Conservation (phyloP, 192 early-diverging fungal species). For the Backusella westeae region DNA sequence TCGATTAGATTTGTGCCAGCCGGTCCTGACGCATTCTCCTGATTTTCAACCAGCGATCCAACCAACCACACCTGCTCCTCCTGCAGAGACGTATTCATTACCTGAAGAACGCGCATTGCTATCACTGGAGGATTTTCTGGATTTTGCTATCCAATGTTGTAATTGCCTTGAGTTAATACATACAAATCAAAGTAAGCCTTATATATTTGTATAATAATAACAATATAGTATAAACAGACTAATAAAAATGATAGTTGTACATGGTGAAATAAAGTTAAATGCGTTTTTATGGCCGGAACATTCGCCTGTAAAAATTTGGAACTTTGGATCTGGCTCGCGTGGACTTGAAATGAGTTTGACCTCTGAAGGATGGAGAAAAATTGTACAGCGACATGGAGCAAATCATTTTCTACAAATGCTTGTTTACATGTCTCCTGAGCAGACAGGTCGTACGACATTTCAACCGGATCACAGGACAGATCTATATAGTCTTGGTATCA, state of each 20-base stretch:
- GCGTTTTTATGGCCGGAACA: conserved; percentile 28
- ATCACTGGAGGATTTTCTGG: conserved; percentile 12
- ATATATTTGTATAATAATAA: no score
- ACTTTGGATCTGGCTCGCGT: conserved; percentile 23
- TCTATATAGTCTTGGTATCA: conserved; percentile 35
- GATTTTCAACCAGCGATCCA: not conserved
- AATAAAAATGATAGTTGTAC: conserved; percentile 20
- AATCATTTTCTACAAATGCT: conserved; percentile 23
- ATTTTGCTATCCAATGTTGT: conserved; percentile 32
- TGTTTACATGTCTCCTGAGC: conserved; percentile 34
- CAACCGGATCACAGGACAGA: conserved; percentile 36
- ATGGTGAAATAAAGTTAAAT: conserved; percentile 29
- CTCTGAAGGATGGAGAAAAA: conserved; percentile 25
- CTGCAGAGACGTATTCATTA: not conserved
- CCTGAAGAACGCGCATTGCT: not conserved
- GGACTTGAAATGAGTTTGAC: conserved; percentile 22
- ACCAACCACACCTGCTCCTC: not conserved
- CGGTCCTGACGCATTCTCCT: not conserved
- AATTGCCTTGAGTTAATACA: conserved; percentile 34
- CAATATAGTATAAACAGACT: not conserved
- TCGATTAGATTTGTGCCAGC: conserved; percentile 4
- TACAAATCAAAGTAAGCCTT: conserved; percentile 25
- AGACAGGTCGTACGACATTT: conserved; percentile 33
- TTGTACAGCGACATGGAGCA: conserved; percentile 1
- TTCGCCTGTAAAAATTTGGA: conserved; percentile 15